phyloP scores from a whole-genome alignment of 2,329 filamentous ascomycete genomes.

The Penicillium brevicompactum region DNA sequence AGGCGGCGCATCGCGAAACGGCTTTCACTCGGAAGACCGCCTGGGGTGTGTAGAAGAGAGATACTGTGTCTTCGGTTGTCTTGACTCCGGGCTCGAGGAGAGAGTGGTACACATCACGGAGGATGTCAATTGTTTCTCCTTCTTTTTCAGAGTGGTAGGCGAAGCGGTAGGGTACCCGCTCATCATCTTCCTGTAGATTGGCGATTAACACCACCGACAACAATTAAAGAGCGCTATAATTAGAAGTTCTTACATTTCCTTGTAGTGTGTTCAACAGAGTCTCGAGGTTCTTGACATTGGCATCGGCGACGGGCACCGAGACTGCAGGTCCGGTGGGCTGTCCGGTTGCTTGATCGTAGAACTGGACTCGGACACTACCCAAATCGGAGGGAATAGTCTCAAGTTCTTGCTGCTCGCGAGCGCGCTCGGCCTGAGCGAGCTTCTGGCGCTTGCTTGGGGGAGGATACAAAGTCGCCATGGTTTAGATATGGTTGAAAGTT shows the following conservation, averaged over 20 bases:
- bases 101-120: slow-evolving; percentile 53
- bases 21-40: slow-evolving; percentile 92
- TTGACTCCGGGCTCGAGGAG: slow-evolving; percentile 54
- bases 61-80: slow-evolving; percentile 63
- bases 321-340: slow-evolving; percentile 70
- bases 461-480: slow-evolving; percentile 80
- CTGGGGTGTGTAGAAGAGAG: slow-evolving; percentile 73
- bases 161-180: slow-evolving; percentile 68
- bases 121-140: slow-evolving; percentile 47
- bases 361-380: slow-evolving; percentile 82
- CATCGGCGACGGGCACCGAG: slow-evolving; percentile 78
- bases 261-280: slow-evolving; percentile 82
- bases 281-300: slow-evolving; percentile 85
- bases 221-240: slow-evolving; percentile 2
- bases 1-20: slow-evolving; percentile 84
- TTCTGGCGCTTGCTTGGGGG: slow-evolving; percentile 87
- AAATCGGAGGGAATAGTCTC: slow-evolving; percentile 65
- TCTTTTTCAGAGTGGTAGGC: slow-evolving; percentile 55
- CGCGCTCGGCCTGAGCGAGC: slow-evolving; percentile 70
- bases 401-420: slow-evolving; percentile 75
- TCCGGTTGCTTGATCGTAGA: slow-evolving; percentile 76
- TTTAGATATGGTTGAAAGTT: slow-evolving; percentile 17
- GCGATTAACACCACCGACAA: slow-evolving; percentile 1
- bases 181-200: slow-evolving; percentile 53
- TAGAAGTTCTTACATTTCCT: slow-evolving; percentile 61